Percentiles rank a stretch among this genome's conserved stretches.
Conservation (phyloP, 805 yeast species). For the Starmerella khaoyaiensis region DNA sequence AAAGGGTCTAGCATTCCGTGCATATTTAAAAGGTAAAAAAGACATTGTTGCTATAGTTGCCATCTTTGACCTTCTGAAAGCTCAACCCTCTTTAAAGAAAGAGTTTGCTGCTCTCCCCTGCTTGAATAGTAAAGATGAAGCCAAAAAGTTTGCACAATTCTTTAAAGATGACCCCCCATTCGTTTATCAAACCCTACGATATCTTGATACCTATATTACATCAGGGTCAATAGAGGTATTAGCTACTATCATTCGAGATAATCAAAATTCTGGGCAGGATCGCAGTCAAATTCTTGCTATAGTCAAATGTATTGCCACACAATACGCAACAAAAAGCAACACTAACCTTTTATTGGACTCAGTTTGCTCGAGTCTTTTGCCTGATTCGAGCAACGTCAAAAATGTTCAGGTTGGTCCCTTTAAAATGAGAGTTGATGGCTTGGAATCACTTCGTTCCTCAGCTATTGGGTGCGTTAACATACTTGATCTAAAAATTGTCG, state of each 20-base stretch:
- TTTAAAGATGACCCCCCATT: slow-evolving; percentile 5
- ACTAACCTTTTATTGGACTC: not conserved
- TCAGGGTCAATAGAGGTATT: not conserved
- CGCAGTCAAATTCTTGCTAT: slow-evolving; percentile 3
- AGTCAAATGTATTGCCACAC: not conserved
- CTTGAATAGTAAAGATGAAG: not conserved
- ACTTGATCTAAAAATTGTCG: slow-evolving; percentile 31
- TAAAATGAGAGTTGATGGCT: slow-evolving; percentile 69
- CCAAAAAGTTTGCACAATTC: not conserved
- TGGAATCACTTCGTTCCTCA: slow-evolving; percentile 57
- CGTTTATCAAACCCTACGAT: slow-evolving; percentile 1
- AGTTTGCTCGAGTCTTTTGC: slow-evolving; percentile 1
- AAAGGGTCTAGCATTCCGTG: too few species aligned
- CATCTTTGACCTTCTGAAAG: too few species aligned
- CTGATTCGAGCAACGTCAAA: slow-evolving; percentile 3
- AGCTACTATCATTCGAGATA: not conserved
- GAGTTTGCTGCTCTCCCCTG: too few species aligned
- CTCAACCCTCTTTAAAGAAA: too few species aligned
- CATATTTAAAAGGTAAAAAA: too few species aligned
- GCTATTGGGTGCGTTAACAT: slow-evolving; percentile 49
- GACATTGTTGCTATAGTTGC: too few species aligned
- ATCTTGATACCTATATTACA: not conserved
- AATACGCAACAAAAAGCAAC: not conserved
- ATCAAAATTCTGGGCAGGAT: not conserved
- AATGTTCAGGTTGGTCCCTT: slow-evolving; percentile 69